phyloP scores from a whole-genome alignment of 1,139 yeast species.

The Candida glucosophila region DNA sequence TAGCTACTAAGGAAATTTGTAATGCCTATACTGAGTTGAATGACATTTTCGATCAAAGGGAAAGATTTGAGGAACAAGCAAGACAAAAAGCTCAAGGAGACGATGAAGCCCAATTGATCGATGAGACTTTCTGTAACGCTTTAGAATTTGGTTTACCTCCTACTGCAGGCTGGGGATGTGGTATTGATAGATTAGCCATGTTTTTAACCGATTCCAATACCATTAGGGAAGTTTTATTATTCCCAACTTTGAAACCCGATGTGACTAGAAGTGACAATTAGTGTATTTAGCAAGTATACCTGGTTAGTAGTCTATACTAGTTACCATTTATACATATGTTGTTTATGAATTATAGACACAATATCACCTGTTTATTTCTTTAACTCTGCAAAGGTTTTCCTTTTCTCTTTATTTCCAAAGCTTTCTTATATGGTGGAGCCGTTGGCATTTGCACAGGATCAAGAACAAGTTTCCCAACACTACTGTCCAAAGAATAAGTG shows the following conservation, averaged over 20 bases:
- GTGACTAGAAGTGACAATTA: too few relatives aligned
- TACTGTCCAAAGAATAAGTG: slow-evolving; percentile 61
- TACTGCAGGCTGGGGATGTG: slow-evolving; percentile 99
- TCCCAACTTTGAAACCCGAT: slow-evolving; percentile 99
- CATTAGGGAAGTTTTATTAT: slow-evolving; percentile 92
- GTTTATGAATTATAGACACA: neutral
- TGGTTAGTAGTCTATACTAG: too few relatives aligned
- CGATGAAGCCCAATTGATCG: slow-evolving; percentile 95
- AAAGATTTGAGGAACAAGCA: slow-evolving; percentile 97
- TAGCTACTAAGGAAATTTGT: slow-evolving; percentile 96
- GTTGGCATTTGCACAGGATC: slow-evolving; percentile 95
- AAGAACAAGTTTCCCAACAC: slow-evolving; percentile 37
- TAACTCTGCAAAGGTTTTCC: slow-evolving; percentile 36
- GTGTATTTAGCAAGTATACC: too few relatives aligned
- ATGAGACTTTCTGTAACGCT: slow-evolving; percentile 95
- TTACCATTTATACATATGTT: too few relatives aligned
- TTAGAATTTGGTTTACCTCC: slow-evolving; percentile 98
- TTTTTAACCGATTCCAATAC: slow-evolving; percentile 94
- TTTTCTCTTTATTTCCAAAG: slow-evolving; percentile 75
- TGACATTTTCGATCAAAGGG: slow-evolving; percentile 97
- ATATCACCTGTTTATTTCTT: slow-evolving; percentile 1
- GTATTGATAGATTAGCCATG: slow-evolving; percentile 98
- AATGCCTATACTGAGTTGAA: slow-evolving; percentile 98
- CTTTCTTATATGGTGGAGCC: slow-evolving; percentile 91
- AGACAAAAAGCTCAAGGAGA: slow-evolving; percentile 98